A percentile compares a stretch with the other conserved stretches of the same genome.
Conservation (phyloP, 371 early-diverging fungal species). For the Quaeritorhiza haematococci region DNA sequence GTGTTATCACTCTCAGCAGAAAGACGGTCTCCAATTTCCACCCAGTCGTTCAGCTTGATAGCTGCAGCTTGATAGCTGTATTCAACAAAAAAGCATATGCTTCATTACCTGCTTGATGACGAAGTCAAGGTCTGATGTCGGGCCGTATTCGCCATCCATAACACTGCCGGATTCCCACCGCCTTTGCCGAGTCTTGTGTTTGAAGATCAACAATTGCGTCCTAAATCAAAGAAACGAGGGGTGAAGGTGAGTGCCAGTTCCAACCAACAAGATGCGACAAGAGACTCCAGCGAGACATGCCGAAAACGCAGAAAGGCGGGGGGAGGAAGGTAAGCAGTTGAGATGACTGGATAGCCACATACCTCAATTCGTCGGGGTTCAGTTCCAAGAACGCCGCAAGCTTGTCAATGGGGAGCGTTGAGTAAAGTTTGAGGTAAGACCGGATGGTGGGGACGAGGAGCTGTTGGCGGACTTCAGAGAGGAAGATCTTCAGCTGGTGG, state of each 20-base stretch:
- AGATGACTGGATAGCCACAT: slow-evolving; percentile 1
- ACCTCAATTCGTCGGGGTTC: slow-evolving; percentile 69
- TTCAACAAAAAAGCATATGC: too few species aligned
- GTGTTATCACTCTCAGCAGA: slow-evolving; percentile 3
- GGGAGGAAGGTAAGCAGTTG: too few species aligned
- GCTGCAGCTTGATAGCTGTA: too few species aligned
- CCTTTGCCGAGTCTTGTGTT: slow-evolving; percentile 87
- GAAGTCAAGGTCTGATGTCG: slow-evolving; percentile 86
- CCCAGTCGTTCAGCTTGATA: too few species aligned
- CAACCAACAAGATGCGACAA: too few species aligned
- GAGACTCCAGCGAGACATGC: too few species aligned
- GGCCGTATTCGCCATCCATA: slow-evolving; percentile 72
- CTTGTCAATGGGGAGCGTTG: slow-evolving; percentile 82
- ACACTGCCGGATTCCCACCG: slow-evolving; percentile 59
- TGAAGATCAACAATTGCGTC: slow-evolving; percentile 81
- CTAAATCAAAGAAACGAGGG: slow-evolving; percentile 30
- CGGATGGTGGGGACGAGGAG: slow-evolving; percentile 80
- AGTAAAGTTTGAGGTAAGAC: slow-evolving; percentile 91
- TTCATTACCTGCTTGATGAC: slow-evolving; percentile 68
- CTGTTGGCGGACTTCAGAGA: slow-evolving; percentile 79
- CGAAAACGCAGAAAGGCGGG: too few species aligned
- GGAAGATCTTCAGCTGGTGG: slow-evolving; percentile 79
- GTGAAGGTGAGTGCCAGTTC: neutral
- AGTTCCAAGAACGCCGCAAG: slow-evolving; percentile 84
- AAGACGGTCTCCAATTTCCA: too few species aligned